These are phyloP conservation scores for Sphagnum magellanicum DNA, from an alignment of 228 moss, liverwort and hornwort species.

Conservation along the genomic window DNA sequence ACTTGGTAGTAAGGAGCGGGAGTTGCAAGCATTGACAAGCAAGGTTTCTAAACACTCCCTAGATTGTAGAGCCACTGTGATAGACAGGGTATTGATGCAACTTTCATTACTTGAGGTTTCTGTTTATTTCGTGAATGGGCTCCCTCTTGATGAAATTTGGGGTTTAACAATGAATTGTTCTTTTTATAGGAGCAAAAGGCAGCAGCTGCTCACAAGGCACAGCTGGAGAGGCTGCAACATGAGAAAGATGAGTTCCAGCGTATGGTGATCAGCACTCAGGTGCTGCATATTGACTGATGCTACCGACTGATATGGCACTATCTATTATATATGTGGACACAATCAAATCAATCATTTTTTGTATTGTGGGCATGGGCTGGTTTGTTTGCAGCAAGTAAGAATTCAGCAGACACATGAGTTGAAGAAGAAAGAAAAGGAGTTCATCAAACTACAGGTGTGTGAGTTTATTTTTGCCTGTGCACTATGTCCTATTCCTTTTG, in stretches of 20 bases:
- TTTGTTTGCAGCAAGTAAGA: conserved; percentile 74
- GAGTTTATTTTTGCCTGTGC: background rate
- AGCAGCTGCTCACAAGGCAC: conserved; percentile 58
- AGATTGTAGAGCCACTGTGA: too few relatives aligned
- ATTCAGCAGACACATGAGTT: conserved; percentile 90
- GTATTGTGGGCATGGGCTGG: background rate
- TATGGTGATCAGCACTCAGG: conserved; percentile 81
- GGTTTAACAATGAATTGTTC: background rate
- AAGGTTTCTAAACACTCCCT: conserved; percentile 35
- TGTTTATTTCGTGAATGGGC: too few relatives aligned
- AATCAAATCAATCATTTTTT: background rate
- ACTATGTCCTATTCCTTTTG: too few relatives aligned
- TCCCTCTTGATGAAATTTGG: too few relatives aligned
- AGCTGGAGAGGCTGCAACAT: conserved; percentile 83
- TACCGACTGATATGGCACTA: background rate
- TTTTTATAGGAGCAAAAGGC: conserved; percentile 72
- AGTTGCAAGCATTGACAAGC: conserved; percentile 69
- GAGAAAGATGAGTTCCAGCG: conserved; percentile 95
- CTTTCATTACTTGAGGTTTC: too few relatives aligned
- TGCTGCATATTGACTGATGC: background rate
- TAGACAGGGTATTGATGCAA: too few relatives aligned
- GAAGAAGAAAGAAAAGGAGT: conserved; percentile 96
- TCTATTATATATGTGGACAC: background rate
- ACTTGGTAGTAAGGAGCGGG: conserved; percentile 80
- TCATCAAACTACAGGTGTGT: conserved; percentile 75